These are phyloP conservation scores for Cladosporium sp. DNA, from an alignment of 2,329 filamentous ascomycete genomes.

Conservation along the genomic window DNA sequence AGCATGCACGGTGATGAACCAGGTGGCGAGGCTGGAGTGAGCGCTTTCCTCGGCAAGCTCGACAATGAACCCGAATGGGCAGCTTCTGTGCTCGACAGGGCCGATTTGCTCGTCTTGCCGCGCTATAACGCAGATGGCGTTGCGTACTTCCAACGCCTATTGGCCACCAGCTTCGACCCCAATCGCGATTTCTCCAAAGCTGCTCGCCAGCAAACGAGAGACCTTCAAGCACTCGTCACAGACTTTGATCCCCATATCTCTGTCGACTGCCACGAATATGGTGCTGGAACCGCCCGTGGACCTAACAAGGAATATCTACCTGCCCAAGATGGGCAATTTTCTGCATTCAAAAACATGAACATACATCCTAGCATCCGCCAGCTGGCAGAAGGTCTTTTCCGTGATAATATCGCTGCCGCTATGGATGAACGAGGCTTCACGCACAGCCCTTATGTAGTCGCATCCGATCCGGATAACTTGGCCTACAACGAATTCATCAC, in stretches of 20 bases:
- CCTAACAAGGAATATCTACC: conserved; percentile 20
- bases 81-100: conserved; percentile 32
- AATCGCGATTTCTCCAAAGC: conserved; percentile 42
- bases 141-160: conserved; percentile 38
- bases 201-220: conserved; percentile 37
- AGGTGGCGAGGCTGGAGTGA: conserved; percentile 39
- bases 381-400: conserved; percentile 37
- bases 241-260: conserved; percentile 32
- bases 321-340: conserved; percentile 36
- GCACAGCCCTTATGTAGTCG: conserved; percentile 36
- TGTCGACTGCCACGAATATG: conserved; percentile 35
- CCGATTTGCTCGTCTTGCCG: conserved; percentile 39
- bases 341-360: conserved; percentile 41
- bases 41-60: conserved; percentile 40
- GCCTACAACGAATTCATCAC: conserved; percentile 29
- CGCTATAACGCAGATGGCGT: conserved; percentile 42
- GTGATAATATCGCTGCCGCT: conserved; percentile 34
- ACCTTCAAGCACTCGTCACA: conserved; percentile 26
- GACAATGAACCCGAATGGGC: conserved; percentile 37
- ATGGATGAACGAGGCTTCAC: conserved; percentile 33
- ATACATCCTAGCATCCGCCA: conserved; percentile 37
- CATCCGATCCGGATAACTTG: conserved; percentile 26
- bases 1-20: conserved; percentile 42
- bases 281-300: neutral
- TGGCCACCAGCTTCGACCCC: conserved; percentile 40